These are phyloP conservation scores for Boletus subparvulus DNA, from an alignment of 768 basidiomycete genomes.

Conservation along the genomic window DNA sequence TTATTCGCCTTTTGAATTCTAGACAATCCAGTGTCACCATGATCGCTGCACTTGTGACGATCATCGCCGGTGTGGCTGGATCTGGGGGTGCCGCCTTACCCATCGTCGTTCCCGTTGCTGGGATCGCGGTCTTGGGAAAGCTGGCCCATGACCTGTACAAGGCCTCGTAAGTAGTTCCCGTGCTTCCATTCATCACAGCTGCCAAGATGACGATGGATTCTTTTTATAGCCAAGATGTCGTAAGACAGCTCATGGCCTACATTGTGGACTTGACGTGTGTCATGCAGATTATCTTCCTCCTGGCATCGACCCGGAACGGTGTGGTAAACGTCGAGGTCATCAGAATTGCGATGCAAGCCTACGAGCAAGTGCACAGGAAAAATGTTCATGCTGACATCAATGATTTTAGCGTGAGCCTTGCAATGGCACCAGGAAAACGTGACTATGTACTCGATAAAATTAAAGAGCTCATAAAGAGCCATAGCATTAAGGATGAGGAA, in stretches of 20 bases:
- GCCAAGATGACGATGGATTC: too few species aligned
- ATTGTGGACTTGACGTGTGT: slow-evolving; percentile 1
- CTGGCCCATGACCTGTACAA: background rate
- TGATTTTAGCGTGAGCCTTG: background rate
- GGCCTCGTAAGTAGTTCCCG: background rate
- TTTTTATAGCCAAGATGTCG: background rate
- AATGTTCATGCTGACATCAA: background rate
- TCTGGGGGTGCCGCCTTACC: background rate
- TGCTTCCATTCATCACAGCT: background rate
- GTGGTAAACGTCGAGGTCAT: background rate
- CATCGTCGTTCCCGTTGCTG: slow-evolving; percentile 1
- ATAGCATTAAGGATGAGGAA: background rate
- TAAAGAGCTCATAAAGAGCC: background rate
- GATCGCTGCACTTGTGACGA: slow-evolving; percentile 4
- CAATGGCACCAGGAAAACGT: background rate
- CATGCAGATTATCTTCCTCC: background rate
- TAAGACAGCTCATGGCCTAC: background rate
- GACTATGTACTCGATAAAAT: background rate
- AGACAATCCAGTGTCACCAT: background rate
- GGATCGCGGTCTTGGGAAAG: background rate
- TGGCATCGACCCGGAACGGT: too few species aligned
- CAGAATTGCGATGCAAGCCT: background rate
- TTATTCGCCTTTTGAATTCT: background rate
- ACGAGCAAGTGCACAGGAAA: background rate
- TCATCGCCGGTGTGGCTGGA: background rate